Evolutionary conservation across 768 basidiomycete genomes (phyloP), one percentile per base, ranked within the genome.

Genomic region (Mycena vitilis): DNA sequence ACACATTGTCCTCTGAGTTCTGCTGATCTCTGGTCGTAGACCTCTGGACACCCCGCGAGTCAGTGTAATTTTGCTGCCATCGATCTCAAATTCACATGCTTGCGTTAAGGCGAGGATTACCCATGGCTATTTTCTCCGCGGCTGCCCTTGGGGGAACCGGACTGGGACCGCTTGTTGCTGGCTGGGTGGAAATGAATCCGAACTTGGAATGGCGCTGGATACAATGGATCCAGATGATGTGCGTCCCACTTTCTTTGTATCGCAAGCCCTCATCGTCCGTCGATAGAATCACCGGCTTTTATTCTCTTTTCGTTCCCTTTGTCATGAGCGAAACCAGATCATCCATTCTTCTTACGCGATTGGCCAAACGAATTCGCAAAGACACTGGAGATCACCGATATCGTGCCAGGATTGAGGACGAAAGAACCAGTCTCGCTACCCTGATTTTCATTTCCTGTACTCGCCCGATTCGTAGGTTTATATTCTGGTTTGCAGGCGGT

Each of bases 181-280:
- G 89, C 16, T 93, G 88, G 88, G 83, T 92, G 23, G 90, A 92
- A 73, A 83, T 86, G 68, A 86, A 88, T 66, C 74, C 80, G 0
- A 79, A 78, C 22, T 75, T 94, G 1, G 83, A 83, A 69, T 95
- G 94, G 92, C 82, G 92, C 34, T 95, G 93, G 92, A 93, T 96
- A 30, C 88, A 94, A 73, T 95, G 93, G 93, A 85, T 93, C 11
- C 88, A 89, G 69, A 81, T 89, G 73, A 92, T 91, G 90, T 88
- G 55, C 2, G 81, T 78, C 11, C 25, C 37, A 40, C 52, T 47
- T 67, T n/a, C 10, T 16, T 30, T 36, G 52, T 13, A 47, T 25
- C n/a, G 44, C 44, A 45, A n/a, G 47, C 20, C 47, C 12, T 30
- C n/a, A 25, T 40, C 36, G 6, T 49, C 18, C 18, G 4, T 44